Evolutionary conservation across 139 green algal species (phyloP).

Genomic region (Haematococcus sp.): DNA sequence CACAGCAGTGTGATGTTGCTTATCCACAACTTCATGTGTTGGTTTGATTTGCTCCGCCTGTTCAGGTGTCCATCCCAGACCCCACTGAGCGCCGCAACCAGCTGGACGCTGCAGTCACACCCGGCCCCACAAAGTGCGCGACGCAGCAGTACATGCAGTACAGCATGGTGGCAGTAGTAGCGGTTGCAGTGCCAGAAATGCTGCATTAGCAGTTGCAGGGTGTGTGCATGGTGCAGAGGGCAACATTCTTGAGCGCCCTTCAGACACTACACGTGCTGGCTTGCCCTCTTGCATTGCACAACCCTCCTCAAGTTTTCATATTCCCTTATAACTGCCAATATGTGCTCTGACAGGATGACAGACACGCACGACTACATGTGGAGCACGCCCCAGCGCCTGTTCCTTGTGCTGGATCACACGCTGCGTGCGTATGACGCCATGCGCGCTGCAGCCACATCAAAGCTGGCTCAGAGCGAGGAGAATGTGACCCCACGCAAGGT

Average conservation of each 20-base stretch:
- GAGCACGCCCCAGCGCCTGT: constrained; percentile 40
- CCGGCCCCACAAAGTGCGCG: constrained; percentile 26
- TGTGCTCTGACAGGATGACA: constrained; percentile 9
- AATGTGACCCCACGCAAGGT: constrained; percentile 41
- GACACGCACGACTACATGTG: constrained; percentile 62
- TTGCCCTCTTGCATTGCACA: not conserved
- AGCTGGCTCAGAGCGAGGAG: constrained; percentile 26
- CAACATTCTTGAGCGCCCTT: not conserved
- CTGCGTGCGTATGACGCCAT: constrained; percentile 46
- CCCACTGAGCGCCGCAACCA: constrained; percentile 17
- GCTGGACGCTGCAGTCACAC: constrained; percentile 54
- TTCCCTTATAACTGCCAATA: no score
- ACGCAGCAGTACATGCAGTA: no score
- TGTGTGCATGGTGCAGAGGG: no score
- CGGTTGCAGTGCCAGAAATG: no score
- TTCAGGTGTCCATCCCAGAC: constrained; percentile 10
- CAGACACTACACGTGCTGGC: not conserved
- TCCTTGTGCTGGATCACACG: constrained; percentile 46
- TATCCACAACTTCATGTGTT: no score
- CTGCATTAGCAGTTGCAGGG: no score
- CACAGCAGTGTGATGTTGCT: no score
- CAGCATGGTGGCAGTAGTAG: no score
- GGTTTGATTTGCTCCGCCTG: no score
- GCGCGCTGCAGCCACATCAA: constrained; percentile 26
- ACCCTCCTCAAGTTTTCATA: no score